Conservation (phyloP, 441 rosid genomes). For the Populus tomentosa region DNA sequence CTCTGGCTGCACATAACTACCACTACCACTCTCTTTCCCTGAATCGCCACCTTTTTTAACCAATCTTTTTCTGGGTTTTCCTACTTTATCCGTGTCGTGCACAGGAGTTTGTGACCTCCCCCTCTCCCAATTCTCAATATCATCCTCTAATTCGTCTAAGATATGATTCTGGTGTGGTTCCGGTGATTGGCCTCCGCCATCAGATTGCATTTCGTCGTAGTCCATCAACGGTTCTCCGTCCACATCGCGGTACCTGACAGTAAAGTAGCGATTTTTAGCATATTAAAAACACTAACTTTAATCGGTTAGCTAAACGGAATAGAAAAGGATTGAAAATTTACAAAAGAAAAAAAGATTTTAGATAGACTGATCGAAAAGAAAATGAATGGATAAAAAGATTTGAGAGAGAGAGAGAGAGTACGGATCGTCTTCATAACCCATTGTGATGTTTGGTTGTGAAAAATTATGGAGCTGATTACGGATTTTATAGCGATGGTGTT, state of each 20-base stretch:
- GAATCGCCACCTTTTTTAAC: slow-evolving; percentile 57
- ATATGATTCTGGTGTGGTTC: slow-evolving; percentile 47
- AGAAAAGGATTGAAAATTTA: background rate
- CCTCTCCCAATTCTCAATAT: slow-evolving; percentile 25
- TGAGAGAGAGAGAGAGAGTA: slow-evolving; percentile 2
- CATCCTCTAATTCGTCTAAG: slow-evolving; percentile 63
- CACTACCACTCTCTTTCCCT: slow-evolving; percentile 17
- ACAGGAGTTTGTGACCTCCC: slow-evolving; percentile 73
- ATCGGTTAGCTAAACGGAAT: background rate
- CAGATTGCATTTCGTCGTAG: slow-evolving; percentile 70
- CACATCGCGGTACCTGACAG: slow-evolving; percentile 73
- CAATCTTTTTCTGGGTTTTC: slow-evolving; percentile 76
- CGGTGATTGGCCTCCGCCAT: slow-evolving; percentile 63
- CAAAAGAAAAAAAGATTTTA: background rate
- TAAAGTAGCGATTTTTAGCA: background rate
- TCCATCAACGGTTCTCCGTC: slow-evolving; percentile 97
- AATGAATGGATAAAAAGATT: background rate
- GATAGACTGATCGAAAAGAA: background rate
- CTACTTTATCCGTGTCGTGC: slow-evolving; percentile 56
- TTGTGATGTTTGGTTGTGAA: background rate
- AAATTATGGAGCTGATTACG: background rate
- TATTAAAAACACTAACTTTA: slow-evolving; percentile 9
- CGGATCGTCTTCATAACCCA: slow-evolving; percentile 52
- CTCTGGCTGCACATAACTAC: slow-evolving; percentile 36
- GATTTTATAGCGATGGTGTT: background rate